Evolutionary conservation across 2,329 filamentous ascomycete genomes (phyloP).

Genomic region (Penicillium sp.): DNA sequence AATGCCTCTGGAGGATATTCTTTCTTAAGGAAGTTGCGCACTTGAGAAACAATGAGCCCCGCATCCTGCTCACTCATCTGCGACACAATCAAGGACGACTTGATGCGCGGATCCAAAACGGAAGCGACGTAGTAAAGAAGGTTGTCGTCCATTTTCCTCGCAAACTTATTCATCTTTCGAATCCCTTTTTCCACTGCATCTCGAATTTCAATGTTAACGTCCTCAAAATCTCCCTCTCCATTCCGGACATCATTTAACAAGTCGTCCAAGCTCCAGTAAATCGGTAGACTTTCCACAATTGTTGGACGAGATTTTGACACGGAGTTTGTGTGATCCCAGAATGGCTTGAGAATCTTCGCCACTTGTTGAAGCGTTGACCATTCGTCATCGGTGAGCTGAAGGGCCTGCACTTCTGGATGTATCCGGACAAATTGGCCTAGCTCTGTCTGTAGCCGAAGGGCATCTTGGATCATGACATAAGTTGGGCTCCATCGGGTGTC

Average conservation of each 20-base stretch:
- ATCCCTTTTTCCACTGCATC: constrained; percentile 7
- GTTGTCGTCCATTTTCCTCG: constrained; percentile 8
- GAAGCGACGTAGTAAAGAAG: constrained; percentile 16
- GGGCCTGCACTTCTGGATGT: constrained; percentile 7
- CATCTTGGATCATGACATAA: constrained; percentile 9
- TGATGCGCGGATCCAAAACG: constrained; percentile 10
- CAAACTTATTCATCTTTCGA: constrained; percentile 10
- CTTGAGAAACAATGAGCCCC: constrained; percentile 7
- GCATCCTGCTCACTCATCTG: too few relatives aligned
- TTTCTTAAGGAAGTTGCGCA: constrained; percentile 6
- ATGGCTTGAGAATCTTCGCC: constrained; percentile 6
- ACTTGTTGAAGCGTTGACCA: neutral
- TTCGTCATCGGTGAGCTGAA: constrained; percentile 8
- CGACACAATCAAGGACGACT: too few relatives aligned
- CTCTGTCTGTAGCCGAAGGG: constrained; percentile 6
- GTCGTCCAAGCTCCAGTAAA: constrained; percentile 9
- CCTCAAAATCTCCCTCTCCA: constrained; percentile 12
- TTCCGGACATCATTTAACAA: constrained; percentile 8
- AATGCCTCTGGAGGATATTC: constrained; percentile 7
- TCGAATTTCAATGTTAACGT: constrained; percentile 5
- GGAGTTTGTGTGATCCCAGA: constrained; percentile 8
- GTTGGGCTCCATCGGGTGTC: too few relatives aligned
- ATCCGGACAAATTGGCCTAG: constrained; percentile 7
- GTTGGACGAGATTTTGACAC: constrained; percentile 6
- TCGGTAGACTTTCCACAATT: constrained; percentile 8